These are phyloP conservation scores for Pichia californica DNA, from an alignment of 805 yeast species.

Conservation along the genomic window DNA sequence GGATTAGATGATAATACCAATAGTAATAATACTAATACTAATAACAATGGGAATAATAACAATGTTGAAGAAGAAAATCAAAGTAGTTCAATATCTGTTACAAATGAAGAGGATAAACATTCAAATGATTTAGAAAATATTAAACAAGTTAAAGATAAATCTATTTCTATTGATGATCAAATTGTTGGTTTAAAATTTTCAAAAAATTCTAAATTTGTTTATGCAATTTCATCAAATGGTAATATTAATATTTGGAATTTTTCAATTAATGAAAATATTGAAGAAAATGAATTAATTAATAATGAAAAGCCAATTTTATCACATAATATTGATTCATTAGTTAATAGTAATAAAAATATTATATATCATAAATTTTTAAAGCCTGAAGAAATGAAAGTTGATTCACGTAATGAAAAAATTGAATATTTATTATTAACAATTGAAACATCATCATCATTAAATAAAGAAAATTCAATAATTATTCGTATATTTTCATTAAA, in stretches of 20 bases:
- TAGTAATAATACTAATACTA: conserved; percentile 18
- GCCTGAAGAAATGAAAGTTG: conserved; percentile 21
- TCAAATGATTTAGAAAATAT: conserved; percentile 28
- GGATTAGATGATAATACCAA: conserved; percentile 14
- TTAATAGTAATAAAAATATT: conserved; percentile 9
- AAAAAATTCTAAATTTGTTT: conserved; percentile 23
- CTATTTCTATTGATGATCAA: conserved; percentile 22
- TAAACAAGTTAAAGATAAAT: conserved; percentile 28
- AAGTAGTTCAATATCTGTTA: conserved; percentile 18
- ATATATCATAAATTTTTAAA: conserved; percentile 24
- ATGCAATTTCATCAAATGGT: conserved; percentile 29
- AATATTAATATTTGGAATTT: conserved; percentile 22
- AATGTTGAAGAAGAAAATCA: conserved; percentile 19
- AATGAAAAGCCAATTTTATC: conserved; percentile 8
- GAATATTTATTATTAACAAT: conserved; percentile 21
- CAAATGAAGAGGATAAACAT: conserved; percentile 26
- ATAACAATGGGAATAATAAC: conserved; percentile 24
- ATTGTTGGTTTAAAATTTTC: conserved; percentile 25
- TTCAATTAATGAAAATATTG: conserved; percentile 10
- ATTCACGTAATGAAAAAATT: conserved; percentile 16
- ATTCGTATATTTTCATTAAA: conserved; percentile 25
- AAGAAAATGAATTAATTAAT: conserved; percentile 7
- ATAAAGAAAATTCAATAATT: conserved; percentile 15
- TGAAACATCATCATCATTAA: conserved; percentile 15
- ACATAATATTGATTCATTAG: conserved; percentile 9